Evolutionary conservation across 768 basidiomycete genomes (phyloP), one percentile per base, ranked within the genome.

Genomic region (Termitomyces sp.): DNA sequence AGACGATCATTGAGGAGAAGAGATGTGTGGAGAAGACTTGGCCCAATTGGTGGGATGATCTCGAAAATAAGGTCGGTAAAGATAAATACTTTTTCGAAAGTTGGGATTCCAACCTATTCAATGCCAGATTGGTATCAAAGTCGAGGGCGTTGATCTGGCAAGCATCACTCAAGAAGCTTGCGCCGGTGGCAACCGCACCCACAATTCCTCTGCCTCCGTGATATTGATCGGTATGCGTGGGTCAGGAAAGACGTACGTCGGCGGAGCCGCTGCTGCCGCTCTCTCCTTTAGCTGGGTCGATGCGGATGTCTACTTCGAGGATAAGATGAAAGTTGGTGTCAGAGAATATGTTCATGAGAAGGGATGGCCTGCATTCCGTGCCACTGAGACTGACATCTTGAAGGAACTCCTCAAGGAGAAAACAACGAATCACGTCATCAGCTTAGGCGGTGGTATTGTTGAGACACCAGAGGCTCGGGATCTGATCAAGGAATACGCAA

Each of bases 41-140:
- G 96, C 97, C 97, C 0, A 95, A 94, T 68, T 99, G 95, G 93
- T 99, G 96, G 95, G 97, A 98, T 67, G 97, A 98, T 70, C 78
- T 99, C 25, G 84, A 91, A 68, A 94, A 92, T 76, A 97, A 97
- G 84, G 92, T 91, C 50, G 3, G 75, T 56, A 43, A 19, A 16
- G 37, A 7, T 6, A 5, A 3, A 14, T 41, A n/a, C 10, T 10
- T 28, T 9, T 9, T 39, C 30, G 44, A 25, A 14, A 41, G 32
- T 25, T 21, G 17, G 23, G 21, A 21, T 27, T 28, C 50, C 12
- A 45, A 27, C 51, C 27, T 54, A 52, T 56, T 48, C 40, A 37
- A 40, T 25, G 56, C 34, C 63, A 96, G 94, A 94, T 98, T 52
- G 96, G 96, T 11, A 79, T 98, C 57, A 77, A 83, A 47, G 88